Conservation (phyloP, 2,329 filamentous ascomycete genomes). For the Calonectria multiphialidica region DNA sequence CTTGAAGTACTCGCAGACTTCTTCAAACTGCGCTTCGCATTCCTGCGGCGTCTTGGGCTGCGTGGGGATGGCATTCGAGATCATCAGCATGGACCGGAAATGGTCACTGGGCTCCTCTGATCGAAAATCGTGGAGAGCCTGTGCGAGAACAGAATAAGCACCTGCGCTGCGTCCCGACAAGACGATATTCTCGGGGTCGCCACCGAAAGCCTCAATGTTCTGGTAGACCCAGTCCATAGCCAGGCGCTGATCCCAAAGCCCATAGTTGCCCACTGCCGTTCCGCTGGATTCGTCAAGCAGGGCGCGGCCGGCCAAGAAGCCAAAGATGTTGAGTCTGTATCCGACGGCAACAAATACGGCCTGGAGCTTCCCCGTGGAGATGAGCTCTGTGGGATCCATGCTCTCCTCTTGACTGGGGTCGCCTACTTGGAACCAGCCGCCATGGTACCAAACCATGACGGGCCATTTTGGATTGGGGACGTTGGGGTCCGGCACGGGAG, state of each 20-base stretch:
- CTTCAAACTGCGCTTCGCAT: constrained; percentile 20
- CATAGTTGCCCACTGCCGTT: constrained; percentile 22
- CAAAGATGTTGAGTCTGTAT: constrained; percentile 27
- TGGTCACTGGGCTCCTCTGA: background rate
- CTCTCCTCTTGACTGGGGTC: constrained; percentile 55
- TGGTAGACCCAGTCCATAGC: constrained; percentile 26
- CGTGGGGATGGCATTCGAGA: constrained; percentile 26
- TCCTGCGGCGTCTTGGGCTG: constrained; percentile 22
- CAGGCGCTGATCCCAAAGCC: constrained; percentile 26
- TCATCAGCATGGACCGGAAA: constrained; percentile 21
- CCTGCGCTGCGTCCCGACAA: constrained; percentile 25
- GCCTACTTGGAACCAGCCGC: constrained; percentile 62
- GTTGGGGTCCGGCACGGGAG: constrained; percentile 46
- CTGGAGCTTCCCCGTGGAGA: constrained; percentile 43
- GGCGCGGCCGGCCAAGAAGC: constrained; percentile 19
- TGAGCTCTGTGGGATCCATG: constrained; percentile 58
- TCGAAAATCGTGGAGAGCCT: constrained; percentile 22
- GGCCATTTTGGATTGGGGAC: constrained; percentile 41
- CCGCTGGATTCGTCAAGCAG: constrained; percentile 11
- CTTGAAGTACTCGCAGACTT: constrained; percentile 21
- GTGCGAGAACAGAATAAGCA: constrained; percentile 24
- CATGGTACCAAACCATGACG: constrained; percentile 54
- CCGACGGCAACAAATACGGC: constrained; percentile 27
- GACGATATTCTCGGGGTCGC: constrained; percentile 19
- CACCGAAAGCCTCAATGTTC: constrained; percentile 21